Evolutionary conservation across 1,284 basidiomycete genomes (phyloP), one percentile per base, ranked within the genome.

Genomic region (Microbotryum saponariae): DNA sequence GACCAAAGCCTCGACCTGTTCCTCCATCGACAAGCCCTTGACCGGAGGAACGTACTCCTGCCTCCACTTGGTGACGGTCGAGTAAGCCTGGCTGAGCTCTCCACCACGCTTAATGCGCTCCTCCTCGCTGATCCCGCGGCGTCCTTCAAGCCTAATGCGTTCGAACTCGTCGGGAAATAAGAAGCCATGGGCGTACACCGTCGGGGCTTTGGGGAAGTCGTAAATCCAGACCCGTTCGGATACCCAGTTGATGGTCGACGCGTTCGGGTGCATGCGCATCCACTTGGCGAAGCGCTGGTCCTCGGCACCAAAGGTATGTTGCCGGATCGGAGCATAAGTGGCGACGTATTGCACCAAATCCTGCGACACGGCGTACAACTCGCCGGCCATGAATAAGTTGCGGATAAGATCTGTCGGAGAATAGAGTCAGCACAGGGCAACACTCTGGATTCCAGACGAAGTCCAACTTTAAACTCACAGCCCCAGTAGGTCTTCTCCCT

Each of bases 191-290:
- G 91, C 85, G 74, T 97, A 97, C 18, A 76, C 62, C 85, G 93
- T 97, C 53, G 88, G 86, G 3, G 88, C 85, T 57, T 91, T 87
- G 0, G 94, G 94, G 76, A 97, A 93, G 75, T 98, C 94, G 76
- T 98, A 97, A 68, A 98, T 91, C 90, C 91, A 97, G 76, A 94
- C 97, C 31, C 86, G 83, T 74, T 98, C 94, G 70, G 89, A 87
- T 33, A 83, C 82, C 91, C 91, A 97, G 58, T 90, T 83, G 46
- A 98, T 84, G 67, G 86, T 81, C 44, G 82, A 77, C 14, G 86
- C 83, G 53, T 85, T 83, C 0, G 94, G 94, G 77, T 97, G 93
- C 61, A 85, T 74, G 44, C 82, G 81, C 82, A 98, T 91, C 96
- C 94, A 98, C 70, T 86, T 87, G 4, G 92, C 85, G n/a, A 81